Evolutionary conservation across 108 stramenopile species (phyloP), one percentile per base, ranked within the genome.

Genomic region (Parmales sp.): DNA sequence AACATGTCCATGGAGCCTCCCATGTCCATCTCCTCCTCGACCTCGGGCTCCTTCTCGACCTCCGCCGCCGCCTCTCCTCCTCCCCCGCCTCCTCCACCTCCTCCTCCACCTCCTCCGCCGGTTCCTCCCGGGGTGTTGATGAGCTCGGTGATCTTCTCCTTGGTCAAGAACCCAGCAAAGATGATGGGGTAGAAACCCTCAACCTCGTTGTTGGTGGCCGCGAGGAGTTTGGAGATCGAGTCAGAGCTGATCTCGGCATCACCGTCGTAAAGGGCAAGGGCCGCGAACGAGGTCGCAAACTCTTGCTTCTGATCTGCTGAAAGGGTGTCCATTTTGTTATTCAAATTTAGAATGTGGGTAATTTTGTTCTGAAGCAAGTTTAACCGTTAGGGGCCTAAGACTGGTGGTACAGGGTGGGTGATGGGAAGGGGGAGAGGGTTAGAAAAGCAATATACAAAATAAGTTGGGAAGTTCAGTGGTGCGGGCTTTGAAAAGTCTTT

Each of bases 151-250:
- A 93, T 82, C 76, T 91, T 91, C 39, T 84, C 85, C 39, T 78
- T 76, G 28, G 65, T 76, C 65, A 93, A 74, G 82, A 80, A 94
- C 77, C 90, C 88, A 39, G 93, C 70, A 68, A 93, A 93, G 70
- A 96, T 90, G 69, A 91, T 92, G 65, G 95, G 95, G 86, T 92
- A 93, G 77, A 91, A 96, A 37, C 89, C 83, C 66, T 92, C 90
- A 16, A 96, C 95, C 64, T 94, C 93, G 78, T 94, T 94, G 34
- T 91, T 90, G 45, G 95, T 96, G 23, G 95, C 93, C 71, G 82
- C 80, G 45, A 96, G 82, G 45, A 96, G 82, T 44, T 82, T 74
- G 51, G 70, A 83, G 83, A 96, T 88, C 78, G 91, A 88, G 64
- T 90, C 92, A 38, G 87, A 86, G 51, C 86, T 75, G 73, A 96